These are phyloP conservation scores for Neobulgaria alba DNA, from an alignment of 2,329 filamentous ascomycete genomes.

Conservation along the genomic window DNA sequence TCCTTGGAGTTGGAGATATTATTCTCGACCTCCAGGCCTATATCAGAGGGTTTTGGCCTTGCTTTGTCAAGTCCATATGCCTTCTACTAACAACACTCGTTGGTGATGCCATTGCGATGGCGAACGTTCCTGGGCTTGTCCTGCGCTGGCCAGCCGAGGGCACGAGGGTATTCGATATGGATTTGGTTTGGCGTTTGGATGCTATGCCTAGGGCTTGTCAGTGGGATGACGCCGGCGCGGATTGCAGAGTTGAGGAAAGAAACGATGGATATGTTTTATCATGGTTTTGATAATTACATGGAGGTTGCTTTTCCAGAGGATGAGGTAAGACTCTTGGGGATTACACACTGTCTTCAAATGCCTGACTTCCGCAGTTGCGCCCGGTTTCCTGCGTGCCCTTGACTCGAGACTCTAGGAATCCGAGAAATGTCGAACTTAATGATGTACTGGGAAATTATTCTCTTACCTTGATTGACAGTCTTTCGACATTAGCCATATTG, in stretches of 20 bases:
- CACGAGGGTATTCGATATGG: slow-evolving; percentile 19
- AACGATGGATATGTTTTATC: slow-evolving; percentile 81
- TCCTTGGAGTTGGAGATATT: not conserved
- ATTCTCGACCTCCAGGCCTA: not conserved
- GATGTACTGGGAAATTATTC: slow-evolving; percentile 97
- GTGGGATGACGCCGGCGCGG: slow-evolving; percentile 44
- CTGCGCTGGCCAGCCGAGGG: slow-evolving; percentile 14
- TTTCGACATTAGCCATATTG: slow-evolving; percentile 88
- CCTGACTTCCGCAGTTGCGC: slow-evolving; percentile 49
- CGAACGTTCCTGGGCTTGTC: slow-evolving; percentile 19
- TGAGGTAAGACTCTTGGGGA: slow-evolving; percentile 46
- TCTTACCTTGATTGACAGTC: slow-evolving; percentile 85
- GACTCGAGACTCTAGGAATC: slow-evolving; percentile 73
- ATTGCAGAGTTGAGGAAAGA: slow-evolving; percentile 48
- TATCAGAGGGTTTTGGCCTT: not conserved
- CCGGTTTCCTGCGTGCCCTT: slow-evolving; percentile 79
- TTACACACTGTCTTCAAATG: not conserved
- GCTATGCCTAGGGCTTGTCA: slow-evolving; percentile 21
- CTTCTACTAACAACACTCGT: slow-evolving; percentile 22
- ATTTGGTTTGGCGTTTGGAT: slow-evolving; percentile 16
- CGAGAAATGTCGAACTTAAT: slow-evolving; percentile 77
- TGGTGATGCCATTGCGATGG: slow-evolving; percentile 31
- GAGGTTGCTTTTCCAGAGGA: slow-evolving; percentile 90
- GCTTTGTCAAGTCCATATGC: slow-evolving; percentile 25
- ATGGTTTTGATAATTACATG: slow-evolving; percentile 96